Base-by-base conservation (phyloP, 768 basidiomycete genomes). In the Melanogaster broomeanus region DNA sequence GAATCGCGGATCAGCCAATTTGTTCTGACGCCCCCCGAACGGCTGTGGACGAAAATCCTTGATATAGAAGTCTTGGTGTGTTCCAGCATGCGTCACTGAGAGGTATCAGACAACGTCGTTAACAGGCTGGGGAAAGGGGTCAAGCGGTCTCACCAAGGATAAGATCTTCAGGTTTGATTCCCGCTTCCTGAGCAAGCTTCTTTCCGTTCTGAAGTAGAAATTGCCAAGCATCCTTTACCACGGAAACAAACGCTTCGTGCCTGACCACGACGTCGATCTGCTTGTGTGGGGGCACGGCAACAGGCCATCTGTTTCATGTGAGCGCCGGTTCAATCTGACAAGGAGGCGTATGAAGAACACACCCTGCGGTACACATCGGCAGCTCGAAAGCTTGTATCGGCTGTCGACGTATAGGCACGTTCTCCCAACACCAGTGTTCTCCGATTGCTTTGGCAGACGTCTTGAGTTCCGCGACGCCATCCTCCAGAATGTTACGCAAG, bases 1-100 rank as follows among this genome's bases (percentile, higher is more conserved):
- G 4, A 58, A 53, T 24, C 42, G 51, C 15, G 51, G 42, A 42
- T 47, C 28, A 13, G 37, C n/a, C 18, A 31, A 2, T 9, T 34
- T 48, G 27, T 48, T 46, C 24, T 53, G 62, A 24, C 46, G 51
- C 48, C 48, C 44, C 27, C 56, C 58, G 15, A 60, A 51, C 13
- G 65, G 59, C 4, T 40, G 45, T 31, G 58, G 56, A 48, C 65
- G 49, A 35, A 70, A 72, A 42, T 77, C 76, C 15, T 51, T 61
- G 30, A 76, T 66, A 22, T 66, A 67, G 59, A 77, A 77, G 38
- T 72, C 70, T 55, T 74, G 72, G 37, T 75, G 68, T 0, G 68
- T 70, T 8, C 77, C 77, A 0, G 68, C 67, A 12, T 69, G 65
- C 1, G 75, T 77, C 5, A 79, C 77, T 78, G 30, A 18, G 22